Evolutionary conservation across 2,329 filamentous ascomycete species (phyloP).

Genomic region (Didymella arachidicola): DNA sequence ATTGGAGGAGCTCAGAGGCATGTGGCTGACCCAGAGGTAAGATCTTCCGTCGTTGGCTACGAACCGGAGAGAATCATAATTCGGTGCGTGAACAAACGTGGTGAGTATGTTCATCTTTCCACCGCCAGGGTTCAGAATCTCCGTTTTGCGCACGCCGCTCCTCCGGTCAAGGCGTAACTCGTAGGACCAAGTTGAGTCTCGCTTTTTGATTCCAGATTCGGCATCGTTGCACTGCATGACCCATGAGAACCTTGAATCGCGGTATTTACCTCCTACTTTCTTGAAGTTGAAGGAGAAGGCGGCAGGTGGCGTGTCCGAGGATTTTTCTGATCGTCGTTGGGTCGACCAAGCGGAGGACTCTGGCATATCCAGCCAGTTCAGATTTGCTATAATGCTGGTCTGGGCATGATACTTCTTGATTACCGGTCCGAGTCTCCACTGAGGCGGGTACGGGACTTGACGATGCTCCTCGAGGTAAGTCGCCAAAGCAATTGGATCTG

Average conservation of each 20-base stretch:
- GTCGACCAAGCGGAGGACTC: constrained; percentile 35
- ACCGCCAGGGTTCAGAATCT: constrained; percentile 30
- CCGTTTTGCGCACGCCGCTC: constrained; percentile 36
- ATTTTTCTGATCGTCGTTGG: constrained; percentile 26
- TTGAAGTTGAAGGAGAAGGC: constrained; percentile 39
- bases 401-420: constrained; percentile 36
- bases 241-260: constrained; percentile 40
- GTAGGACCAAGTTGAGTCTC: constrained; percentile 36
- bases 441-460: constrained; percentile 43
- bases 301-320: constrained; percentile 23
- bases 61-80: constrained; percentile 46
- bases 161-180: constrained; percentile 35
- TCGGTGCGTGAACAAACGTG: constrained; percentile 42
- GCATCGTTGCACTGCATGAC: constrained; percentile 30
- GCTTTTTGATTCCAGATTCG: constrained; percentile 13
- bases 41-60: constrained; percentile 36
- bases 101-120: constrained; percentile 31
- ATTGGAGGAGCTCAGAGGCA: constrained; percentile 31
- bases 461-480: constrained; percentile 40
- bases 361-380: constrained; percentile 40
- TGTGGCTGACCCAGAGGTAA: constrained; percentile 45
- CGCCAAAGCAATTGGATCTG: constrained; percentile 27
- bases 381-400: constrained; percentile 19
- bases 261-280: constrained; percentile 32
- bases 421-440: constrained; percentile 38